Evolutionary conservation across 257 asterid genomes (phyloP).

Genomic region (Ocimum tenuiflorum): DNA sequence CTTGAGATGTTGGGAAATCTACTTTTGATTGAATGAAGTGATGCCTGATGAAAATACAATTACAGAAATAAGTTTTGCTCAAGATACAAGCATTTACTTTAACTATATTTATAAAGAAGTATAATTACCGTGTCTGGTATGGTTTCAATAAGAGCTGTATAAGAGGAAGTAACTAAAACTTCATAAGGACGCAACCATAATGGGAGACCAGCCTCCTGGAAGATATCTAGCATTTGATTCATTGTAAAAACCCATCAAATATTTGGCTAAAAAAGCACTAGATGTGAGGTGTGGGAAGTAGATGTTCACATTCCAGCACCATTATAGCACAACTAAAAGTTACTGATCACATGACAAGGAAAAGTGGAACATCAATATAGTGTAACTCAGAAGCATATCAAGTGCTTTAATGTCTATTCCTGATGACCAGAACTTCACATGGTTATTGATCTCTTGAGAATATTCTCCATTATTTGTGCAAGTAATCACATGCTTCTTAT

Average conservation of each 20-base stretch:
- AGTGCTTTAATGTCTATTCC: too few species aligned
- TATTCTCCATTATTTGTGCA: too few species aligned
- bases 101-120: not conserved
- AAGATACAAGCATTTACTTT: slow-evolving; percentile 4
- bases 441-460: too few species aligned
- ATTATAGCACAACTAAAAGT: too few species aligned
- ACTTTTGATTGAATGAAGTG: slow-evolving; percentile 90
- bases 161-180: slow-evolving; percentile 92
- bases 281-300: not conserved
- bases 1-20: slow-evolving; percentile 79
- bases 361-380: too few species aligned
- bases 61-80: not conserved
- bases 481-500: too few species aligned
- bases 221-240: slow-evolving; percentile 72
- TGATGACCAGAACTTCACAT: too few species aligned
- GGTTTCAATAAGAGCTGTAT: slow-evolving; percentile 97
- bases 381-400: too few species aligned
- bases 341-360: too few species aligned
- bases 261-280: slow-evolving; percentile 1
- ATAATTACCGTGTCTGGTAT: slow-evolving; percentile 89
- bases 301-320: not conserved
- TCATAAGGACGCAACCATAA: slow-evolving; percentile 97
- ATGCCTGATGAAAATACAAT: slow-evolving; percentile 55
- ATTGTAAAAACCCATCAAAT: slow-evolving; percentile 13
- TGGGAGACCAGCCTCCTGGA: slow-evolving; percentile 99